Conservation (phyloP, 192 early-diverging fungal genomes). For the Funneliformis mosseae region DNA sequence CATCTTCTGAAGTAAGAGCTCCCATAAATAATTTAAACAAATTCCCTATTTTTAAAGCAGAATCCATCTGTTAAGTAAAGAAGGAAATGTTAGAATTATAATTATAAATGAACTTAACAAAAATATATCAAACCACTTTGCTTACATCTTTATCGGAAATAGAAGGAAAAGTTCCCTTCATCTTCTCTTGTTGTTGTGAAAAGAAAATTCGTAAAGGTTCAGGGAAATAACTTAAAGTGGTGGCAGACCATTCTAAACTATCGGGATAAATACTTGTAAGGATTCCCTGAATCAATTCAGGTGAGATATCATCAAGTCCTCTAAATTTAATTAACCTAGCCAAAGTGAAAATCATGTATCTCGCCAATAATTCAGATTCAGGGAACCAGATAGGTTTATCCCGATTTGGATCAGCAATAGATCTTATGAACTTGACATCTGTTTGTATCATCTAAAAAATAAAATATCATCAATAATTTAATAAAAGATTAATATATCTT, state of each 20-base stretch:
- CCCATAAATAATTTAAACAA: conserved; percentile 12
- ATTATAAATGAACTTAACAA: background rate
- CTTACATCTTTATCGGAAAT: conserved; percentile 17
- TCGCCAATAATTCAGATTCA: conserved; percentile 62
- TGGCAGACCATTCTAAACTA: conserved; percentile 54
- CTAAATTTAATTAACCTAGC: conserved; percentile 54
- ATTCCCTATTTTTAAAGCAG: conserved; percentile 9
- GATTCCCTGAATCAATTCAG: conserved; percentile 50
- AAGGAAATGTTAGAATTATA: background rate
- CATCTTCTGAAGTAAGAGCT: background rate
- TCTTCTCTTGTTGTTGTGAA: conserved; percentile 35
- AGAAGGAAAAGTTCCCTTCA: conserved; percentile 29
- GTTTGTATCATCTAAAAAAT: conserved; percentile 45
- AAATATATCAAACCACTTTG: background rate
- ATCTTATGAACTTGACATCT: conserved; percentile 54
- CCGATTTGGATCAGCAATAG: conserved; percentile 54
- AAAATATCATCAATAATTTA: conserved; percentile 15
- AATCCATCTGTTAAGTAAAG: background rate
- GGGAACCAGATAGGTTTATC: conserved; percentile 63
- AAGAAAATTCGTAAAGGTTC: conserved; percentile 47
- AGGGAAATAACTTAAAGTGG: conserved; percentile 57
- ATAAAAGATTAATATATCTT: background rate
- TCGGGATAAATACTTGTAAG: conserved; percentile 49
- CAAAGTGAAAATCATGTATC: conserved; percentile 54
- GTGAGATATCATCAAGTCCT: conserved; percentile 55